phyloP scores from a whole-genome alignment of 1,284 basidiomycete genomes.

The Cutaneotrichosporon sp. region DNA sequence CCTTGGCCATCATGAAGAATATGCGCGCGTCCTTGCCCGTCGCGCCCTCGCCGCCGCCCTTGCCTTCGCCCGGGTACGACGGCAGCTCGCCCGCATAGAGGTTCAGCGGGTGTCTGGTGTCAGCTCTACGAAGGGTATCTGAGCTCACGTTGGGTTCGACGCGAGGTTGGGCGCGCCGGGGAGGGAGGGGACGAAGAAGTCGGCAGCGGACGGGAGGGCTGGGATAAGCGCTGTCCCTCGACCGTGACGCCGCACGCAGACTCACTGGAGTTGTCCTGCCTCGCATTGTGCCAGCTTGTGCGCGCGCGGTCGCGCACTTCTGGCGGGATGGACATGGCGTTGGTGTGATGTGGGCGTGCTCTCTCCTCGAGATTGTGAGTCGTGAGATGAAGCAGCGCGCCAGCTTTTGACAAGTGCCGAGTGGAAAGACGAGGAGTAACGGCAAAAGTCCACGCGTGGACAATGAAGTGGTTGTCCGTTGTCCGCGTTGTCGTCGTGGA shows the following conservation, averaged over 20 bases:
- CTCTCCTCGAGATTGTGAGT: too few species aligned
- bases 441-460: too few species aligned
- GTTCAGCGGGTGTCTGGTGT: constrained; percentile 58
- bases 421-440: too few species aligned
- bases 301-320: background rate
- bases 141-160: constrained; percentile 42
- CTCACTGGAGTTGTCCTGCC: background rate
- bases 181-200: constrained; percentile 72
- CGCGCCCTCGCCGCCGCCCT: constrained; percentile 41
- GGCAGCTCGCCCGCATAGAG: constrained; percentile 76
- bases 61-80: constrained; percentile 62
- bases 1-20: constrained; percentile 81
- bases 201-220: constrained; percentile 58
- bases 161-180: constrained; percentile 64
- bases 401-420: too few species aligned
- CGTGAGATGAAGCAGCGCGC: too few species aligned
- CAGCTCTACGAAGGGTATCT: constrained; percentile 1
- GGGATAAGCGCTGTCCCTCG: too few species aligned
- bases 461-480: too few species aligned
- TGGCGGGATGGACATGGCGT: background rate
- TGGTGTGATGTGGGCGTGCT: too few species aligned
- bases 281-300: too few species aligned
- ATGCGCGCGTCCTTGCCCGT: constrained; percentile 44
- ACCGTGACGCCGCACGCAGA: too few species aligned
- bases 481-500: too few species aligned